These are phyloP conservation scores for Mucor lusitanicus DNA, from an alignment of 371 early-diverging fungal genomes.

Conservation along the genomic window DNA sequence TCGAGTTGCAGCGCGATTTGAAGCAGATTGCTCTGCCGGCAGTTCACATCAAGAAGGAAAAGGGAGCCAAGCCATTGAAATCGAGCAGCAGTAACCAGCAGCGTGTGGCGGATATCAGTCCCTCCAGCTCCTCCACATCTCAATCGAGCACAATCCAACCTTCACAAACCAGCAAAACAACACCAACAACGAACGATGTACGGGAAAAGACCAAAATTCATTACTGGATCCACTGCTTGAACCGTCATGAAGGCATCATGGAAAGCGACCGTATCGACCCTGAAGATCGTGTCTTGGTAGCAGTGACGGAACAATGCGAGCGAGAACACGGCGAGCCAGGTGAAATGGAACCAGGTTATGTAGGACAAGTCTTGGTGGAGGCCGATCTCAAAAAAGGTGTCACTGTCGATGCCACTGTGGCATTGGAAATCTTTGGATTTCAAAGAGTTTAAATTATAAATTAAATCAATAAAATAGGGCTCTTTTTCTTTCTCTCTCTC, in stretches of 20 bases:
- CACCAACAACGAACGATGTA: neutral
- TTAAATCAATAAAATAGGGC: no score
- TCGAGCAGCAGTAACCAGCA: neutral
- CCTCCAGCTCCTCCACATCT: neutral
- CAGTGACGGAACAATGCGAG: constrained; percentile 40
- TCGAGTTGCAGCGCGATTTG: constrained; percentile 39
- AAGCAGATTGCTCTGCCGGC: constrained; percentile 6
- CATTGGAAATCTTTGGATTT: constrained; percentile 41
- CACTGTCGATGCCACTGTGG: constrained; percentile 31
- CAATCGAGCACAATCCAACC: neutral
- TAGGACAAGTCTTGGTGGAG: constrained; percentile 31
- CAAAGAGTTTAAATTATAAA: constrained; percentile 23
- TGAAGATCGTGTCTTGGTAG: constrained; percentile 43
- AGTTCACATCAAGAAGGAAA: constrained; percentile 3
- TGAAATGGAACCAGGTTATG: constrained; percentile 31
- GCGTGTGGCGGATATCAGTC: neutral
- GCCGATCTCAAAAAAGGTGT: constrained; percentile 10
- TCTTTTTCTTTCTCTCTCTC: neutral
- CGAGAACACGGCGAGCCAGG: constrained; percentile 20
- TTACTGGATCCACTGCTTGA: constrained; percentile 48
- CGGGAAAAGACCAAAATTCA: constrained; percentile 32
- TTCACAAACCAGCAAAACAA: neutral
- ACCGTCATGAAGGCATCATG: constrained; percentile 31
- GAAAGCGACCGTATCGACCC: constrained; percentile 32
- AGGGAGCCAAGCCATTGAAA: neutral